Conservation (phyloP, 2,329 filamentous ascomycete genomes). For the Pseudopithomyces chartarum region DNA sequence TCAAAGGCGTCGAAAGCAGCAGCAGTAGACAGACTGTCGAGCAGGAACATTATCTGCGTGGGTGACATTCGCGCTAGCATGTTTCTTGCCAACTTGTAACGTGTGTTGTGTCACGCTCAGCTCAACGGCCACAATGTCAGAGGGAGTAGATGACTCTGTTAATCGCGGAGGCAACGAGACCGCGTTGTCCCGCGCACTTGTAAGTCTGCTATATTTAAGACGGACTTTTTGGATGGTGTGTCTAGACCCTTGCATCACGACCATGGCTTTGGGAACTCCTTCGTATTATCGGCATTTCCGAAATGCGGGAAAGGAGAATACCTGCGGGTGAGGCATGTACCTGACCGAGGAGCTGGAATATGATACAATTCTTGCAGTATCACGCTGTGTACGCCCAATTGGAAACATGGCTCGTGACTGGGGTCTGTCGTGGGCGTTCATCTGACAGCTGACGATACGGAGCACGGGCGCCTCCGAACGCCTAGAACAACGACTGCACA, state of each 20-base stretch:
- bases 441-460: conserved; percentile 1
- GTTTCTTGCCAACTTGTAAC: too few species aligned
- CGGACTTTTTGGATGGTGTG: not conserved
- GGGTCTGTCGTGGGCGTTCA: not conserved
- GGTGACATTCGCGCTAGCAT: too few species aligned
- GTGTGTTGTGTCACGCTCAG: too few species aligned
- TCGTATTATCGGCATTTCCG: not conserved
- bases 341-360: too few species aligned
- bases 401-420: not conserved
- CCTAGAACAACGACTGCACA: not conserved
- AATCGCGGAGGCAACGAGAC: too few species aligned
- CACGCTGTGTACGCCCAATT: not conserved
- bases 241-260: not conserved
- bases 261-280: not conserved
- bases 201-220: not conserved
- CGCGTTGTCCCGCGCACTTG: too few species aligned
- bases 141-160: too few species aligned
- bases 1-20: too few species aligned
- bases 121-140: too few species aligned
- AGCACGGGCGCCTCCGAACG: not conserved
- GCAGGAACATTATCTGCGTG: too few species aligned
- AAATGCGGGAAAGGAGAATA: not conserved
- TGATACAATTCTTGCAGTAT: too few species aligned
- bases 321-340: not conserved
- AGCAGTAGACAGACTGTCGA: too few species aligned